Evolutionary conservation across 495 filamentous ascomycete species (phyloP).

Genomic region (Penicillium odoratum): DNA sequence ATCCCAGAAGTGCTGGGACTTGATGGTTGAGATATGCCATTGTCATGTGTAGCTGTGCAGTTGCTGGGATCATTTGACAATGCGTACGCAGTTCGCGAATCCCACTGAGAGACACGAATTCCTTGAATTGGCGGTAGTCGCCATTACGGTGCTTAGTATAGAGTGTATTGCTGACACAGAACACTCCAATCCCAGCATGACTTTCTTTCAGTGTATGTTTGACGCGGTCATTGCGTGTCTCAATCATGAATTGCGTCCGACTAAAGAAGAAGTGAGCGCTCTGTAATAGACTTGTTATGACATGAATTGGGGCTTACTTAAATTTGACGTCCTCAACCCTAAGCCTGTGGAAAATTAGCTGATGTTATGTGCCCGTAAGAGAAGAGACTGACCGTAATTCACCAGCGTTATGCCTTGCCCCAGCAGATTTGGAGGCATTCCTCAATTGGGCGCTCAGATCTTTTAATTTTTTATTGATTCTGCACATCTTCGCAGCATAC

Average conservation of each 20-base stretch:
- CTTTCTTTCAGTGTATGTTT: constrained; percentile 5
- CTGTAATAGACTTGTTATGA: too few relatives aligned
- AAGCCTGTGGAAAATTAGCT: not conserved
- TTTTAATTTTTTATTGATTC: not conserved
- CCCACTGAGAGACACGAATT: constrained; percentile 29
- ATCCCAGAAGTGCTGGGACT: constrained; percentile 26
- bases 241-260: not conserved
- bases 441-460: not conserved
- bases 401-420: not conserved
- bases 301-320: not conserved
- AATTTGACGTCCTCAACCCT: not conserved
- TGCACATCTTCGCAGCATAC: not conserved
- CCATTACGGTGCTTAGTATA: constrained; percentile 21
- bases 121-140: constrained; percentile 2
- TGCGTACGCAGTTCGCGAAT: constrained; percentile 30
- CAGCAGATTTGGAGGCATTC: too few relatives aligned
- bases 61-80: constrained; percentile 33
- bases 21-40: constrained; percentile 20
- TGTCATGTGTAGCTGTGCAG: constrained; percentile 23
- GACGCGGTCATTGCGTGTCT: constrained; percentile 1
- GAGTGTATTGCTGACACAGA: constrained; percentile 38
- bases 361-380: not conserved
- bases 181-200: constrained; percentile 14
- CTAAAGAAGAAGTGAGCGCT: not conserved
- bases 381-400: not conserved